Conservation (phyloP, 23 red algal genomes). For the Gracilaria gracilis region DNA sequence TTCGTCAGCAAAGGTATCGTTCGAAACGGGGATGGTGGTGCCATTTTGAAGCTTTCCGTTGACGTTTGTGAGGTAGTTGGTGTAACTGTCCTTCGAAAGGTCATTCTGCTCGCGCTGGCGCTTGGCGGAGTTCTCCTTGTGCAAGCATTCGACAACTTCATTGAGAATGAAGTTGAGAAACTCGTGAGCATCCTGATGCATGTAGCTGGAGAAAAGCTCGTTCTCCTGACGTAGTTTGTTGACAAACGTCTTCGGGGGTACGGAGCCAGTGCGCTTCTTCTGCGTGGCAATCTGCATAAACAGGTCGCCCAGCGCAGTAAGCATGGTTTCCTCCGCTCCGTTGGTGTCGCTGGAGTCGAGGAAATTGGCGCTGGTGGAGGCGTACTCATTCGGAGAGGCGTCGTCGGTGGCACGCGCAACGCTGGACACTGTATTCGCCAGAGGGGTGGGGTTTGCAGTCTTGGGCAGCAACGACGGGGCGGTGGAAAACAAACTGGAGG, state of each 20-base stretch:
- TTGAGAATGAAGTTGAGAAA: slow-evolving; percentile 97
- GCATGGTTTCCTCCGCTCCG: slow-evolving; percentile 79
- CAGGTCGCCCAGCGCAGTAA: slow-evolving; percentile 87
- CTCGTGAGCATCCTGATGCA: slow-evolving; percentile 99
- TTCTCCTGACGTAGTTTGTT: slow-evolving; percentile 87
- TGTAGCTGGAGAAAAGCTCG: slow-evolving; percentile 88
- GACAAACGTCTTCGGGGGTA: slow-evolving; percentile 90
- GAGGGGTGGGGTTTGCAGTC: slow-evolving; percentile 5
- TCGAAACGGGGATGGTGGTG: background rate
- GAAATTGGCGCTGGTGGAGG: slow-evolving; percentile 4
- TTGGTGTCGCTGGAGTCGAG: slow-evolving; percentile 17
- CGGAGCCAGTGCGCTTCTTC: slow-evolving; percentile 88
- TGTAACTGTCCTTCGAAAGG: slow-evolving; percentile 14
- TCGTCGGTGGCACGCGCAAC: background rate
- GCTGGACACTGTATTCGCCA: slow-evolving; percentile 20
- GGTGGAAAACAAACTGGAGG: slow-evolving; percentile 20
- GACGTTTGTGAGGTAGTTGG: slow-evolving; percentile 17
- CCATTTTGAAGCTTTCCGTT: slow-evolving; percentile 51
- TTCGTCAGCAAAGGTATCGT: background rate
- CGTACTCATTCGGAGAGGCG: slow-evolving; percentile 19
- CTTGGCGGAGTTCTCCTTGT: slow-evolving; percentile 43
- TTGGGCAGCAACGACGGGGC: slow-evolving; percentile 23
- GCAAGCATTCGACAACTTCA: slow-evolving; percentile 83
- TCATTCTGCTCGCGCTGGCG: slow-evolving; percentile 19
- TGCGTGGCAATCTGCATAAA: slow-evolving; percentile 87